phyloP scores from a whole-genome alignment of 768 basidiomycete genomes.

The Leccinellum albellum region DNA sequence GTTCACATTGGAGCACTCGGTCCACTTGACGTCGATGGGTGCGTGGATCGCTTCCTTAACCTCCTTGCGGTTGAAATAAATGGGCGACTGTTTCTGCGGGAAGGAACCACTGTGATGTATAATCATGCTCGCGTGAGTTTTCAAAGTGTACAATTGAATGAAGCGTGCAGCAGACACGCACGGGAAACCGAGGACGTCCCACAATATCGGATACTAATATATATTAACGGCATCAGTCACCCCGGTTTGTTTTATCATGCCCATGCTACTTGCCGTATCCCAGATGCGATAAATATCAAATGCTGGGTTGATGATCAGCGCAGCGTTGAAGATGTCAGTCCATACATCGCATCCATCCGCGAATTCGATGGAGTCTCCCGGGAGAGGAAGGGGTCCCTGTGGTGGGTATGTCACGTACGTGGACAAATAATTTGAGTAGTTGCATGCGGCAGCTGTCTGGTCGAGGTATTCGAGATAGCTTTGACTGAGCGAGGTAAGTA shows the following conservation, averaged over 20 bases:
- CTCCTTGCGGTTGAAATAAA: conserved; percentile 68
- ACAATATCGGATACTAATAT: conserved; percentile 54
- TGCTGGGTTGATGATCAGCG: conserved; percentile 63
- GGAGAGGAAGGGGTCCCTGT: conserved; percentile 60
- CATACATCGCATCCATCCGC: conserved; percentile 63
- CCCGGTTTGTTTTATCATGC: not conserved
- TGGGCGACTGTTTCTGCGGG: conserved; percentile 50
- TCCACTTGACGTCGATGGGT: conserved; percentile 50
- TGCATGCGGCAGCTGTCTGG: conserved; percentile 47
- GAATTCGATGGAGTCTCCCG: conserved; percentile 47
- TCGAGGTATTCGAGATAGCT: conserved; percentile 61
- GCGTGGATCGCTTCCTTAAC: conserved; percentile 69
- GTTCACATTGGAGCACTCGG: conserved; percentile 54
- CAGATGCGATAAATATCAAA: conserved; percentile 79
- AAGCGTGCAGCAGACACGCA: conserved; percentile 30
- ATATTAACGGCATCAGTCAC: not conserved
- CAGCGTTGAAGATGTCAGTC: conserved; percentile 60
- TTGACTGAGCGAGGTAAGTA: conserved; percentile 43
- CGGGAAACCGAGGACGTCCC: conserved; percentile 85
- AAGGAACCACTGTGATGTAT: conserved; percentile 51
- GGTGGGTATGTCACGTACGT: conserved; percentile 69
- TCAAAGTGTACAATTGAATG: not conserved
- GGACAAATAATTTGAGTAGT: conserved; percentile 58
- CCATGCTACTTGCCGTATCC: conserved; percentile 46
- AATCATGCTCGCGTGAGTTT: not conserved